Evolutionary conservation across 257 asterid genomes (phyloP).

Genomic region (Solanum dulcamara): DNA sequence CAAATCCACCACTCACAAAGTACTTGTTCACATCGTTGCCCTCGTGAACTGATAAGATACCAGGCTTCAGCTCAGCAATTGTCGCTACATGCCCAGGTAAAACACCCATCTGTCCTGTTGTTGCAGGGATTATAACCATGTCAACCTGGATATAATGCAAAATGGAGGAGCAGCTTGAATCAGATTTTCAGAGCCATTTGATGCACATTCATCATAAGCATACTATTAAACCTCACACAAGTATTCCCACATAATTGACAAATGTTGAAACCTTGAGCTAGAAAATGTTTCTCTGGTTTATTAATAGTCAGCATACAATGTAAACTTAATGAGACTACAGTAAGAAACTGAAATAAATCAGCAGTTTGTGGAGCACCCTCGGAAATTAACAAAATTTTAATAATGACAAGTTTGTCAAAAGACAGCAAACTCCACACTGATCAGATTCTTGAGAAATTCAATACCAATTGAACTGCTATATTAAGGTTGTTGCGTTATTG

Average conservation of each 20-base stretch:
- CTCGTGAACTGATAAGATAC: constrained; percentile 63
- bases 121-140: constrained; percentile 83
- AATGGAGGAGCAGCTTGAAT: background rate
- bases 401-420: no score
- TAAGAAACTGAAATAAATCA: background rate
- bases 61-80: constrained; percentile 82
- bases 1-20: constrained; percentile 73
- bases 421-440: no score
- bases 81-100: constrained; percentile 88
- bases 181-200: background rate
- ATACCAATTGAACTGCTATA: no score
- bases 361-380: no score
- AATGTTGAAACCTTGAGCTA: background rate
- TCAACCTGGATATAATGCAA: constrained; percentile 50
- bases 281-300: background rate
- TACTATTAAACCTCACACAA: background rate
- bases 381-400: no score
- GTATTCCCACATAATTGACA: background rate
- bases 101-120: constrained; percentile 91
- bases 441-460: no score
- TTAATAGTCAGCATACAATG: background rate
- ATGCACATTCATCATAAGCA: background rate
- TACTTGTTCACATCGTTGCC: constrained; percentile 61
- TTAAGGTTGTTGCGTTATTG: background rate
- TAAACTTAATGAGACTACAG: background rate